phyloP scores from a whole-genome alignment of 1,284 basidiomycete species.

The Sporisorium scitamineum region DNA sequence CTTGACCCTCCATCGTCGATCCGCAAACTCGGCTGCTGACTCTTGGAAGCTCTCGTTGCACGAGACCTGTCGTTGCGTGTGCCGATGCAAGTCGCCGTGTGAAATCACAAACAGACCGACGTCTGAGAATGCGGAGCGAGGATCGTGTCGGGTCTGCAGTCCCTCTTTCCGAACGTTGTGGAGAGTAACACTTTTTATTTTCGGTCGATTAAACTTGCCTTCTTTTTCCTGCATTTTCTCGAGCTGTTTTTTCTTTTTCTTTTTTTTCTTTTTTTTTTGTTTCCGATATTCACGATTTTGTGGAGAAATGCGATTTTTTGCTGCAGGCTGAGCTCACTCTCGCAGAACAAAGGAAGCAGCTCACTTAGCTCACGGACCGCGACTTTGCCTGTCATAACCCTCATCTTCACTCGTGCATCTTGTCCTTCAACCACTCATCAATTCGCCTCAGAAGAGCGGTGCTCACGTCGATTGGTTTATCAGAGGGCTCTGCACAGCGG shows the following conservation, averaged over 20 bases:
- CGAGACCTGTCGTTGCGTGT: neutral
- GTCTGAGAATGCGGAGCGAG: neutral
- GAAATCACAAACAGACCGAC: too few species aligned
- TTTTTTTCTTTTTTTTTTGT: neutral
- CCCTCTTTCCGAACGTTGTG: neutral
- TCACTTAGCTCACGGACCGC: neutral
- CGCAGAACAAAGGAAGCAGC: neutral
- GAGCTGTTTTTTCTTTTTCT: too few species aligned
- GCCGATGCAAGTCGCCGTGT: neutral
- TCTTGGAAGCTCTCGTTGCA: too few species aligned
- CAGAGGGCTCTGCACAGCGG: neutral
- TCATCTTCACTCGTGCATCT: neutral
- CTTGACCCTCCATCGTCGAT: slow-evolving; percentile 3
- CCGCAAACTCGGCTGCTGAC: neutral
- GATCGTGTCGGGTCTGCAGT: neutral
- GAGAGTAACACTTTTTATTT: neutral
- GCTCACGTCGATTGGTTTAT: neutral
- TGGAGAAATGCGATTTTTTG: slow-evolving; percentile 7
- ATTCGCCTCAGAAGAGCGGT: neutral
- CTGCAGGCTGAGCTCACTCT: slow-evolving; percentile 34
- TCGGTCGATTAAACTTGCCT: neutral
- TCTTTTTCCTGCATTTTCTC: neutral
- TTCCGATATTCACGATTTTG: neutral
- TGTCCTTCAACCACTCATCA: neutral
- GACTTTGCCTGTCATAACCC: slow-evolving; percentile 6